Evolutionary conservation across 2,329 filamentous ascomycete genomes (phyloP).

Genomic region (Sporothrix phasma): DNA sequence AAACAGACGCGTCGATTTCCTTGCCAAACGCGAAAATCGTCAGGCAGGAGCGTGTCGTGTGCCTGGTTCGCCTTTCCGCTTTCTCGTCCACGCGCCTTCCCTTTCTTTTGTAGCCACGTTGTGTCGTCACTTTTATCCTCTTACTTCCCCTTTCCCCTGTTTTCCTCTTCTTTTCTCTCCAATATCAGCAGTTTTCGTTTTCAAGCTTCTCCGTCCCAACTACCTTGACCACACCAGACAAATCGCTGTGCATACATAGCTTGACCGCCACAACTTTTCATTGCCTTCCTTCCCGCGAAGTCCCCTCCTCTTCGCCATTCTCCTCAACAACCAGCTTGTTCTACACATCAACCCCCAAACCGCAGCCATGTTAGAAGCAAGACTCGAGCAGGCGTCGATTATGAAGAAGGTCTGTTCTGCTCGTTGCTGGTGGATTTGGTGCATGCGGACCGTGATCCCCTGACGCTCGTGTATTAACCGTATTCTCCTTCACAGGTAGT

Average conservation of each 20-base stretch:
- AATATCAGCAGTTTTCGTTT: background rate
- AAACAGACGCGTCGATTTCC: slow-evolving; percentile 19
- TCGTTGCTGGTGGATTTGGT: background rate
- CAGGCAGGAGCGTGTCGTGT: slow-evolving; percentile 4
- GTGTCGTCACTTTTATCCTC: background rate
- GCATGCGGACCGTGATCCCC: background rate
- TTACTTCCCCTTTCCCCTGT: background rate
- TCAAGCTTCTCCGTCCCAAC: background rate
- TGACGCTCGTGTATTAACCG: background rate
- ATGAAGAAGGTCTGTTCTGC: slow-evolving; percentile 74
- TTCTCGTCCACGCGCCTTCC: background rate
- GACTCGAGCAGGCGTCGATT: slow-evolving; percentile 84
- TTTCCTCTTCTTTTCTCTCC: background rate
- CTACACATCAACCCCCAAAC: slow-evolving; percentile 8
- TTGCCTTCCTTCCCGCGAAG: background rate
- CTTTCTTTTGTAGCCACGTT: background rate
- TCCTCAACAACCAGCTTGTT: background rate
- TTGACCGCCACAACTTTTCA: background rate
- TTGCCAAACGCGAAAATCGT: slow-evolving; percentile 17
- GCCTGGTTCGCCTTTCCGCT: background rate
- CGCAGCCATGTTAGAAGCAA: slow-evolving; percentile 80
- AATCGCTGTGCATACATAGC: background rate
- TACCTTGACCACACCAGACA: background rate
- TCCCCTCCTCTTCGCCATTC: background rate
- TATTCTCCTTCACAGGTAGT: slow-evolving; percentile 58